Evolutionary conservation across 768 basidiomycete species (phyloP), one percentile per base, ranked within the genome.

Genomic region (Glaciozyma antarctica): DNA sequence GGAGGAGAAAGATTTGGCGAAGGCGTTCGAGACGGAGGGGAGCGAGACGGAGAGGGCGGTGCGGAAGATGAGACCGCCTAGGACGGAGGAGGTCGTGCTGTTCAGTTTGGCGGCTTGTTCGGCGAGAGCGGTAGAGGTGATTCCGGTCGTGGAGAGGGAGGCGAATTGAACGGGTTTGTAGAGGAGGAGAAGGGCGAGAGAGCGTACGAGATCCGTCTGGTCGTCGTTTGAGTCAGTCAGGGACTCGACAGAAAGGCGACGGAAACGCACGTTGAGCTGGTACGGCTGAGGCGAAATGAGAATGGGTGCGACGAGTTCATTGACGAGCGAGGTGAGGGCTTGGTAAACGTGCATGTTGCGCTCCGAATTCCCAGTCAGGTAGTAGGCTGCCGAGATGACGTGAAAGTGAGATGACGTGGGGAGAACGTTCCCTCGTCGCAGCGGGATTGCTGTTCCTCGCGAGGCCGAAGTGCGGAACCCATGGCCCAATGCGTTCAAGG

Each of bases 371-470:
- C 52, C 17, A 38, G 24, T 21, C 43, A 61, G 43, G 52, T 54
- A 61, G 60, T 61, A 61, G n/a, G 52, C 16, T 5, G 53, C 32
- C 19, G 52, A n/a, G n/a, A n/a, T n/a, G n/a, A n/a, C n/a, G n/a
- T n/a, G n/a, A 30, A 41, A 54, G 43, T 45, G 62, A 58, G 32
- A 66, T 66, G 32, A 49, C 53, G 58, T 66, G 65, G 28, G 65
- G 65, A 34, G 51, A 54, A 21, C 61, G 30, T 0, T 53, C 45
- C 26, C 65, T 22, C 55, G 43, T 57, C 34, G 34, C 55, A 22
- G 38, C 8, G 12, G 55, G 34, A n/a, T 43, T 24, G 9, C n/a
- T 21, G 38, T 57, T 38, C n/a, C 55, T 34, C 22, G 21, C 38
- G 21, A 17, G 38, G 15, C 43, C 55, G 53, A 54, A 61, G 30